Base-by-base conservation (phyloP, 306 rosid species). In the Cucumis cinereus region DNA sequence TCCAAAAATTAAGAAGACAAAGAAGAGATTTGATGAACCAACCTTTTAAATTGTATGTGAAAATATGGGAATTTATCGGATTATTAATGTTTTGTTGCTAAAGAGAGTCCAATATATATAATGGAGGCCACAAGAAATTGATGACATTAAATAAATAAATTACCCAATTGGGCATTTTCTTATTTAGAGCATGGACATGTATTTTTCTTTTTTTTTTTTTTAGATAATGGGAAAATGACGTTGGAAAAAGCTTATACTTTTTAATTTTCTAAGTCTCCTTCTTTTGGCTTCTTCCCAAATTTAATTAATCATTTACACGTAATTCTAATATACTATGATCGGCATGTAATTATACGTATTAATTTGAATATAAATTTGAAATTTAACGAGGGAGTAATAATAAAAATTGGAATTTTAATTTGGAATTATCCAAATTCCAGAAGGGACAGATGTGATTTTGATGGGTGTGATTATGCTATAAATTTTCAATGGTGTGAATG, bases 181-280 rank as follows among this genome's bases (percentile, higher is more conserved):
- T 68, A 43, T 22, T 69, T 22, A 10, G 16, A 40, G n/a, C 33
- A 11, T 67, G 74, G 53, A 69, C 50, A 45, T 30, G 35, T 30
- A 30, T 30, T 30, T 2, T 26, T 26, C 30, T 26, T 26, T 2
- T 26, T 26, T 2, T 67, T 22, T 43, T 14, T 40, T 67, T 67
- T 23, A 71, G 75, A 71, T 71, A 71, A 49, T 71, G 75, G 75
- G 75, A 71, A 43, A 49, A 26, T 71, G 75, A 71, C 75, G 75
- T 71, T 8, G 75, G 75, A 71, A 45, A 47, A n/a, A 71, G 40
- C 24, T 20, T 47, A 7, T 3, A 14, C 75, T 24, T 70, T 70
- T 41, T 22, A 23, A 6, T 26, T 45, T 43, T 45, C 12, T 14
- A 41, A 5, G 33, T 69, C 52, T 13, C 28, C 8, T 24, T 14